Percentiles rank a stretch among this genome's conserved stretches.
Conservation (phyloP, 2,329 filamentous ascomycete species). For the Tolypocladium pustulatum region DNA sequence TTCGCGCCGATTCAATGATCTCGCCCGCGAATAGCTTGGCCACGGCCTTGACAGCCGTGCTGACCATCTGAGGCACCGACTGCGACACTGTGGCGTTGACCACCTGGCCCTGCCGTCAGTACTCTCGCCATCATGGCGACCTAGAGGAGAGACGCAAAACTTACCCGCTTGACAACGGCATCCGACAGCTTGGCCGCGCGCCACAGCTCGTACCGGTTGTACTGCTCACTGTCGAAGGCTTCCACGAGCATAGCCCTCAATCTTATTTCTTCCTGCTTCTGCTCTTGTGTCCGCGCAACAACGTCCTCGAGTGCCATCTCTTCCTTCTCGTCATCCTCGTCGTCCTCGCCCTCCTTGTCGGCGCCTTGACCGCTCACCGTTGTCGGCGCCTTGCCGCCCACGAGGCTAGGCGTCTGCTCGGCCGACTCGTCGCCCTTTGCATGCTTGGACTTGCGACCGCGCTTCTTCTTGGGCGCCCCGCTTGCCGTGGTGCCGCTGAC, state of each 20-base stretch:
- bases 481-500: conserved; percentile 34
- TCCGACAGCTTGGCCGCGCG: conserved; percentile 58
- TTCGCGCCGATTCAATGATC: conserved; percentile 60
- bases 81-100: conserved; percentile 75
- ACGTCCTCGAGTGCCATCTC: conserved; percentile 48
- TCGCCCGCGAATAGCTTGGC: conserved; percentile 70
- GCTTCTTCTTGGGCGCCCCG: conserved; percentile 44
- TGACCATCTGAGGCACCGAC: conserved; percentile 62
- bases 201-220: conserved; percentile 61
- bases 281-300: conserved; percentile 53
- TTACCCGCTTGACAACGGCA: conserved; percentile 56
- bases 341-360: conserved; percentile 39
- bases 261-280: conserved; percentile 51
- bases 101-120: conserved; percentile 31
- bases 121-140: neutral
- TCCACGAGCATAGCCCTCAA: conserved; percentile 51
- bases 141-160: conserved; percentile 12
- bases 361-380: conserved; percentile 33
- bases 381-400: conserved; percentile 29
- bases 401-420: conserved; percentile 34
- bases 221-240: conserved; percentile 55
- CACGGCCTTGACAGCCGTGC: conserved; percentile 65
- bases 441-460: conserved; percentile 50
- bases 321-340: conserved; percentile 45
- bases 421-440: conserved; percentile 30